Percentiles rank a stretch among this genome's conserved stretches.
Evolutionary conservation across 2,329 filamentous ascomycete species (phyloP).

Genomic region (Rutstroemia sp.): DNA sequence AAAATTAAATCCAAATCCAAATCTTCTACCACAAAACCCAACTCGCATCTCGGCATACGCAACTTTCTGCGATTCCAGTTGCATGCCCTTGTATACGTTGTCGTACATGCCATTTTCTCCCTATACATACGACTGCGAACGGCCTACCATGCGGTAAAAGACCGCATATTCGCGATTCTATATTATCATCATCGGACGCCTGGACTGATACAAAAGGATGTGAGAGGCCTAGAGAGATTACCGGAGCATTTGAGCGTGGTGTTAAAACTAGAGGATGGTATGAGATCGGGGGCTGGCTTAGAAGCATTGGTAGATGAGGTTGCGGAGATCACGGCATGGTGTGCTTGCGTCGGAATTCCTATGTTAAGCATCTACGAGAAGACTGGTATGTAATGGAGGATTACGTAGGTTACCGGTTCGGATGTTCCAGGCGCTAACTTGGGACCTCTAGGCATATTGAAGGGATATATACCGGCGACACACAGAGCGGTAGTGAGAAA

Average conservation of each 20-base stretch:
- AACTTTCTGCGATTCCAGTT: constrained; percentile 55
- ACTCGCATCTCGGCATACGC: constrained; percentile 46
- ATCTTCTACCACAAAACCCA: constrained; percentile 13
- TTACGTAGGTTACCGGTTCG: background rate
- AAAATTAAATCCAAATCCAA: constrained; percentile 23
- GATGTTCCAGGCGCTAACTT: background rate
- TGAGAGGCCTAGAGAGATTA: constrained; percentile 63
- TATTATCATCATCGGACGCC: constrained; percentile 96
- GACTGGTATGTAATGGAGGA: constrained; percentile 53
- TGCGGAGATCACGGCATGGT: constrained; percentile 89
- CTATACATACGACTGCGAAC: constrained; percentile 79
- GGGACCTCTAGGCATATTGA: constrained; percentile 62
- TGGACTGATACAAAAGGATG: constrained; percentile 83
- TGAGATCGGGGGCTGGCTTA: constrained; percentile 63
- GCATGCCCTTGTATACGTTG: constrained; percentile 57
- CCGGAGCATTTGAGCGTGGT: constrained; percentile 87
- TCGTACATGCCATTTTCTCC: constrained; percentile 77
- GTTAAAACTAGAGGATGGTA: constrained; percentile 63
- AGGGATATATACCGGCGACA: constrained; percentile 79
- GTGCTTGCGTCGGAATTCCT: constrained; percentile 79
- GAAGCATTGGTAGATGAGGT: constrained; percentile 84
- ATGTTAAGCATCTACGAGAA: constrained; percentile 87
- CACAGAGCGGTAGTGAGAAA: constrained; percentile 74
- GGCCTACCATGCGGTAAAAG: constrained; percentile 69
- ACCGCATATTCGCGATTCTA: constrained; percentile 72